Evolutionary conservation across 169 alveolate species (phyloP), one percentile per base, ranked within the genome.

Genomic region (Prorocentrum cordatum): DNA sequence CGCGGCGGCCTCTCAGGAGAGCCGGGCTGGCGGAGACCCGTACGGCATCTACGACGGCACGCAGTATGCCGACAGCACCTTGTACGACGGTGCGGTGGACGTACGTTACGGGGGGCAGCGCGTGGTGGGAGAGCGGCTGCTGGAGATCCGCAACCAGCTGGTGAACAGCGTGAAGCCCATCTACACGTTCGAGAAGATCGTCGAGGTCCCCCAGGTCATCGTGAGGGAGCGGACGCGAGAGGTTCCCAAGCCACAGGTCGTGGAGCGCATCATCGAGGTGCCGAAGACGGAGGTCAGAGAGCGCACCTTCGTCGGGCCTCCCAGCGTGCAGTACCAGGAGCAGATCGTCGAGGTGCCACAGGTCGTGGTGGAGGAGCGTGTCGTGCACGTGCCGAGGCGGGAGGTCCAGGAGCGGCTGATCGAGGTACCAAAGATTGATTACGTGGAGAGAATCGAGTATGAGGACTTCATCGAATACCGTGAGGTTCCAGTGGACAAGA

Each of bases 201-300:
- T 79, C 10, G 89, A 79, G 33, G 72, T 79, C 35, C 89, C 89
- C 26, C 89, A 79, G 35, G 77, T 62, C 54, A 79, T 79, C 64
- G 47, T 67, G 18, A 79, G 61, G 45, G 89, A 79, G 77, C 58
- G 77, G 66, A 79, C 47, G 64, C 58, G 61, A n/a, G 70, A 67
- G 2, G 89, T 79, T 18, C 73, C 77, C 12, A 79, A 79, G 50
- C 89, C 89, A 6, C 77, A 79, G 26, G 61, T 79, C 64, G 61
- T 79, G n/a, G 89, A 79, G 77, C 75, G 89, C 31, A 79, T 79
- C 33, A 79, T 79, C 22, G 89, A 79, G 77, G 89, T n/a, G 38
- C 39, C 32, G 31, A 5, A 2, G 59, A 2, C 0, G n/a, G 50
- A 64, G 12, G 1, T 12, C 5, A 32, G 24, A 20, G 31, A 32